A percentile compares a stretch with the other conserved stretches of the same genome.
These are phyloP conservation scores for Aureobasidium sp. DNA, from an alignment of 2,329 filamentous ascomycete species.

Conservation along the genomic window DNA sequence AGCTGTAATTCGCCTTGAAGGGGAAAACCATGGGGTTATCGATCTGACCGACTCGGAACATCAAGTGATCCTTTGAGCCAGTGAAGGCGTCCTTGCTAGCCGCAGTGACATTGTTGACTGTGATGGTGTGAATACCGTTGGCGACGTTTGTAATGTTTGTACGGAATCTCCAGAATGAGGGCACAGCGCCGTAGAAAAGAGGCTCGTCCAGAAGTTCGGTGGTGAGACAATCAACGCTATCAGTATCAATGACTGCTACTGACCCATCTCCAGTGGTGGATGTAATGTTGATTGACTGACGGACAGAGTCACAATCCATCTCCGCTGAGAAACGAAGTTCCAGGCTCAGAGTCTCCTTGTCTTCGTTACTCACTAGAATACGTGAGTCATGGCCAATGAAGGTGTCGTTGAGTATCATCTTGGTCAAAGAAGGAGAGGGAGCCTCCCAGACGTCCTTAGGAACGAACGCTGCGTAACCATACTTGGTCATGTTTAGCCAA, in stretches of 20 bases:
- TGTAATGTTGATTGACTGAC: conserved; percentile 40
- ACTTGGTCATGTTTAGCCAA: conserved; percentile 45
- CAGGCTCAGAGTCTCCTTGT: conserved; percentile 40
- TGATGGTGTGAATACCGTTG: conserved; percentile 53
- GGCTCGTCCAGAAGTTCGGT: conserved; percentile 28
- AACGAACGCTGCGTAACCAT: conserved; percentile 54
- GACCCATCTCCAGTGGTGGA: conserved; percentile 45
- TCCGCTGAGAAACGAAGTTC: conserved; percentile 50
- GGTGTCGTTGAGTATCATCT: conserved; percentile 39
- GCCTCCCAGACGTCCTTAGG: conserved; percentile 41
- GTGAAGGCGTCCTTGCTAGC: conserved; percentile 37
- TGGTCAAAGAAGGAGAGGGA: conserved; percentile 51
- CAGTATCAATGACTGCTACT: conserved; percentile 35
- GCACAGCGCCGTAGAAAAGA: conserved; percentile 41
- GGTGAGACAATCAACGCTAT: conserved; percentile 38
- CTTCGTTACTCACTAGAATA: conserved; percentile 38
- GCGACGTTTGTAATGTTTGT: conserved; percentile 48
- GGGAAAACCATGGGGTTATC: conserved; percentile 55
- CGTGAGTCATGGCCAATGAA: conserved; percentile 48
- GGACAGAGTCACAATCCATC: conserved; percentile 54
- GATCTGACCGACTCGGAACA: conserved; percentile 50
- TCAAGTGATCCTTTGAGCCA: conserved; percentile 48
- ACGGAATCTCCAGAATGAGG: conserved; percentile 46
- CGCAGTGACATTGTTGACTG: conserved; percentile 44
- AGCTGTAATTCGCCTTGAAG: conserved; percentile 49